These are phyloP conservation scores for Silene latifolia DNA, from an alignment of 148 eudicot species.

Conservation along the genomic window DNA sequence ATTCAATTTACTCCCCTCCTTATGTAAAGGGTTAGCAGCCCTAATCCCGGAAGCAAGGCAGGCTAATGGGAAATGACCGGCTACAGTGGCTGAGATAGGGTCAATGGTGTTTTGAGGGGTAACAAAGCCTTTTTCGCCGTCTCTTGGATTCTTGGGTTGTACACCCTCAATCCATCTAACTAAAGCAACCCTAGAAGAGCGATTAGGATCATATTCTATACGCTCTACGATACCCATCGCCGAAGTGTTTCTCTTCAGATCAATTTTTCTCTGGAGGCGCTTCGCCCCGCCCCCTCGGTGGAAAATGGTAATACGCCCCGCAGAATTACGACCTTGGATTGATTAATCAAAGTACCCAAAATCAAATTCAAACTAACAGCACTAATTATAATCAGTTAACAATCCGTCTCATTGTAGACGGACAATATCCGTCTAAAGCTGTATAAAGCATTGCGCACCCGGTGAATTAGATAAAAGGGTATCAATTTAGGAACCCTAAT, in stretches of 20 bases:
- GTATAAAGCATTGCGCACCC: too few relatives aligned
- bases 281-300: constrained; percentile 54
- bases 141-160: constrained; percentile 21
- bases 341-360: constrained; percentile 16
- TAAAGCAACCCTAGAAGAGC: constrained; percentile 40
- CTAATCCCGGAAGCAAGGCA: constrained; percentile 30
- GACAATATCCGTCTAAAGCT: too few relatives aligned
- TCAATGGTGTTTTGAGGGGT: constrained; percentile 21
- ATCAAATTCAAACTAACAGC: constrained; percentile 6
- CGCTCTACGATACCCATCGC: constrained; percentile 42
- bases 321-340: constrained; percentile 33
- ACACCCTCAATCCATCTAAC: constrained; percentile 47
- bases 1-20: constrained; percentile 26
- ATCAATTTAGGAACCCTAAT: too few relatives aligned
- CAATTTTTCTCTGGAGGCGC: constrained; percentile 35
- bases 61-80: constrained; percentile 36
- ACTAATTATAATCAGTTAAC: too few relatives aligned
- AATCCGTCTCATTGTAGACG: too few relatives aligned
- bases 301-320: constrained; percentile 40
- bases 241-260: constrained; percentile 37
- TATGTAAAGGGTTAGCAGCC: constrained; percentile 9
- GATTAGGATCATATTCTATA: constrained; percentile 36
- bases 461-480: too few relatives aligned
- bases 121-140: constrained; percentile 18
- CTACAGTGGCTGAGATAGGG: constrained; percentile 23